Conservation (phyloP, 345 rosid genomes). For the Anastatica hierochuntica region DNA sequence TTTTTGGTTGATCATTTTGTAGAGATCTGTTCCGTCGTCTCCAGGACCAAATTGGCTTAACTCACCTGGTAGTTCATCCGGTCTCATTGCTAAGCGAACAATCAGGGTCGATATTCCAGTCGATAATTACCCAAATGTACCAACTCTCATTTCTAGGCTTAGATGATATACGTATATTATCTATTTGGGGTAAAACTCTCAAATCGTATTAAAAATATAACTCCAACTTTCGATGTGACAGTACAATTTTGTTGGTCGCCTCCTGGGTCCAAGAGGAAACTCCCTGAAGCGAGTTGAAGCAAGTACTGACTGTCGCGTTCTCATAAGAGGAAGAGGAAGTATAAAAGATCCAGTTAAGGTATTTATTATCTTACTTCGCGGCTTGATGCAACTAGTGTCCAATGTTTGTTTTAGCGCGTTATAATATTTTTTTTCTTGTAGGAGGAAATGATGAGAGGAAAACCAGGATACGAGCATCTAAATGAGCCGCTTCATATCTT, state of each 20-base stretch:
- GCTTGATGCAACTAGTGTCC: not conserved
- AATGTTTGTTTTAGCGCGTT: not conserved
- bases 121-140: conserved; percentile 69
- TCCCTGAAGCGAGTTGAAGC: conserved; percentile 98
- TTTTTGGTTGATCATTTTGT: conserved; percentile 29
- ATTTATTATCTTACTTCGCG: conserved; percentile 2
- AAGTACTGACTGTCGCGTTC: conserved; percentile 81
- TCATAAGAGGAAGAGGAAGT: conserved; percentile 94
- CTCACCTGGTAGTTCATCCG: conserved; percentile 68
- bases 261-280: conserved; percentile 96
- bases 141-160: conserved; percentile 15
- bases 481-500: conserved; percentile 92
- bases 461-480: conserved; percentile 90
- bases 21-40: conserved; percentile 58
- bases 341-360: conserved; percentile 87
- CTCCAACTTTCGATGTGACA: conserved; percentile 26
- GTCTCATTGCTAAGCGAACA: conserved; percentile 78
- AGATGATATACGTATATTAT: no score
- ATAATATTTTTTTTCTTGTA: conserved; percentile 18
- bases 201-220: conserved; percentile 6
- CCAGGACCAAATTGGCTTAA: conserved; percentile 66
- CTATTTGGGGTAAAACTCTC: conserved; percentile 1
- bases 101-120: conserved; percentile 96
- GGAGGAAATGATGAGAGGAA: conserved; percentile 98
- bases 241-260: conserved; percentile 98